Conservation (phyloP, 352 stramenopile genomes). For the Phytopythium delawarense region DNA sequence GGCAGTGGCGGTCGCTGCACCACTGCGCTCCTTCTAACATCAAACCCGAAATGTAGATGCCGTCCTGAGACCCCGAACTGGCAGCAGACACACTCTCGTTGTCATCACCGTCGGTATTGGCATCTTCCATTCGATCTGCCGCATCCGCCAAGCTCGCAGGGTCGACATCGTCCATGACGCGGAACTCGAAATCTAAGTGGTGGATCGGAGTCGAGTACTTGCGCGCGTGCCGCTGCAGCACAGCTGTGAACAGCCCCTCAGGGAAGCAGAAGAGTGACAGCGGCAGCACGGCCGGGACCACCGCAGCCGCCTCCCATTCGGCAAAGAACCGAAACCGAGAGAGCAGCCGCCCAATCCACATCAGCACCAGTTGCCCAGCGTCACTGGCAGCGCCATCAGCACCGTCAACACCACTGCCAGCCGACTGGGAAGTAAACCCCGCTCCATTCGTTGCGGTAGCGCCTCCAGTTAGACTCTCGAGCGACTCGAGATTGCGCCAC, state of each 20-base stretch:
- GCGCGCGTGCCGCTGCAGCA: constrained; percentile 67
- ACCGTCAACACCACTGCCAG: background rate
- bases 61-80: constrained; percentile 20
- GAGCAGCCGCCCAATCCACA: constrained; percentile 56
- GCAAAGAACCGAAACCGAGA: constrained; percentile 57
- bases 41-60: constrained; percentile 56
- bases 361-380: constrained; percentile 29
- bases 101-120: background rate
- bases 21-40: constrained; percentile 70
- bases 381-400: too few species aligned
- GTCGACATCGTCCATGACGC: constrained; percentile 44
- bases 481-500: constrained; percentile 33
- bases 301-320: constrained; percentile 26
- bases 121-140: background rate
- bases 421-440: constrained; percentile 3
- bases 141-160: constrained; percentile 8
- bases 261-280: constrained; percentile 72
- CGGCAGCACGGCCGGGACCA: constrained; percentile 23
- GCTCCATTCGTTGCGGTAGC: constrained; percentile 19
- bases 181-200: constrained; percentile 72
- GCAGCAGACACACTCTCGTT: background rate
- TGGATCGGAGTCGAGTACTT: constrained; percentile 71
- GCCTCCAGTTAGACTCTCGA: background rate
- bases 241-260: constrained; percentile 72
- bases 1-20: constrained; percentile 38